Percentiles rank a stretch among this genome's conserved stretches.
phyloP scores from a whole-genome alignment of 495 filamentous ascomycete species.

The Talaromyces nanjingensis region DNA sequence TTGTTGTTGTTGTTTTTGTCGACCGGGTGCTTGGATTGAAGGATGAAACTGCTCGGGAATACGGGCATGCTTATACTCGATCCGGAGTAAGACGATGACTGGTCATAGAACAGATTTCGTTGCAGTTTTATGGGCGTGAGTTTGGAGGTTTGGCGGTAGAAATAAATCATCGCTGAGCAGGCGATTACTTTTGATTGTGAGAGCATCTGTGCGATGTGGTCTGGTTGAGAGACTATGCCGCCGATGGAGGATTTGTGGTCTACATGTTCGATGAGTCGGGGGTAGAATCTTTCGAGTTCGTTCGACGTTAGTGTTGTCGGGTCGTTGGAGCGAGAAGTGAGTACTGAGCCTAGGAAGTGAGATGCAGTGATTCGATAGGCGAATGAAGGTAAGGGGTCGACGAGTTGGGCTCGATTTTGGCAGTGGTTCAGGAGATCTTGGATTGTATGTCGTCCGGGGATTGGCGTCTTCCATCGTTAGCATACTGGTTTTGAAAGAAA shows the following conservation, averaged over 20 bases:
- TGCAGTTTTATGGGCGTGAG: slow-evolving; percentile 12
- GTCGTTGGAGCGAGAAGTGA: slow-evolving; percentile 28
- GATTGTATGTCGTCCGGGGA: not conserved
- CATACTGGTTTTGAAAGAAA: slow-evolving; percentile 30
- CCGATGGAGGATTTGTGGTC: not conserved
- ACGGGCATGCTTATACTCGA: slow-evolving; percentile 10
- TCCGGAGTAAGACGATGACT: slow-evolving; percentile 11
- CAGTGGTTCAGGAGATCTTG: not conserved
- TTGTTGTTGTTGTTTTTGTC: not conserved
- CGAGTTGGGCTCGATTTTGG: slow-evolving; percentile 1
- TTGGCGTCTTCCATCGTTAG: slow-evolving; percentile 18
- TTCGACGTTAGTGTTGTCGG: not conserved
- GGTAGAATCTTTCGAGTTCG: not conserved
- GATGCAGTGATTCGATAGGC: slow-evolving; percentile 41
- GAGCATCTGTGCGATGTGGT: not conserved
- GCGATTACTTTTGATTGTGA: not conserved
- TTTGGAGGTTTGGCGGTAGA: slow-evolving; percentile 60
- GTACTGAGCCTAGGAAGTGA: slow-evolving; percentile 58
- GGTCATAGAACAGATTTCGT: slow-evolving; percentile 12
- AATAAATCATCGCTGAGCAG: slow-evolving; percentile 51
- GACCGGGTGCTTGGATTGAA: slow-evolving; percentile 10
- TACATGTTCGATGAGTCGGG: not conserved
- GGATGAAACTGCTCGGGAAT: slow-evolving; percentile 17
- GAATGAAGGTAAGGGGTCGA: slow-evolving; percentile 17
- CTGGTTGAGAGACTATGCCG: not conserved